Percentiles rank a stretch among this genome's conserved stretches.
These are phyloP conservation scores for Talaromyces marneffei DNA, from an alignment of 2,329 filamentous ascomycete species.

Conservation along the genomic window DNA sequence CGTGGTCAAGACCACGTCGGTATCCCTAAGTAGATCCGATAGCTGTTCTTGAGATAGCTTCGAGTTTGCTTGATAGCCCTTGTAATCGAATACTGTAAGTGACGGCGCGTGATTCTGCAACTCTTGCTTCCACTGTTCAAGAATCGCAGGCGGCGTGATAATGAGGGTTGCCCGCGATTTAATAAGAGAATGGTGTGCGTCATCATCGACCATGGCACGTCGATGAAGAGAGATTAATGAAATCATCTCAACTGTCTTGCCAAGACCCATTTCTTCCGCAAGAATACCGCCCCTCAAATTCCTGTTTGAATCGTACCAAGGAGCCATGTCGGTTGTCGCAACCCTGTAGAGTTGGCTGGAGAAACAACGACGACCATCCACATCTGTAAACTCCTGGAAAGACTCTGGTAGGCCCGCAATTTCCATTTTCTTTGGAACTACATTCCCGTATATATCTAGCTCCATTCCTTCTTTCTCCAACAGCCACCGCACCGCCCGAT, in stretches of 20 bases:
- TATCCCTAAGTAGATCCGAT: constrained; percentile 41
- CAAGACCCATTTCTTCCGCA: constrained; percentile 48
- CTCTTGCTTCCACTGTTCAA: constrained; percentile 60
- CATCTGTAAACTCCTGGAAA: constrained; percentile 34
- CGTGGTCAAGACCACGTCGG: constrained; percentile 57
- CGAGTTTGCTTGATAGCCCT: constrained; percentile 44
- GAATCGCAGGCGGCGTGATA: constrained; percentile 56
- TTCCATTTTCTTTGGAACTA: constrained; percentile 18
- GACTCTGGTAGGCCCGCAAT: constrained; percentile 29
- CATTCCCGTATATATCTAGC: constrained; percentile 27
- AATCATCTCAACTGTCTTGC: constrained; percentile 48
- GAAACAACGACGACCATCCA: constrained; percentile 34
- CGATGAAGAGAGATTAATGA: constrained; percentile 40
- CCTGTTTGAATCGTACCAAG: constrained; percentile 27
- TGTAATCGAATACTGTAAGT: constrained; percentile 53
- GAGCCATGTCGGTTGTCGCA: constrained; percentile 31
- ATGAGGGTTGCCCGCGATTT: constrained; percentile 55
- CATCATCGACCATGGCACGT: constrained; percentile 18
- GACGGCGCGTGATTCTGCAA: constrained; percentile 52
- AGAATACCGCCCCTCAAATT: constrained; percentile 41
- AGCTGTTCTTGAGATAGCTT: constrained; percentile 35
- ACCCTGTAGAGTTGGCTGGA: constrained; percentile 40
- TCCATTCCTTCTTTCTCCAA: constrained; percentile 39
- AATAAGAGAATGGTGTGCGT: constrained; percentile 23
- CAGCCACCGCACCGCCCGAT: constrained; percentile 44